phyloP scores from a whole-genome alignment of 768 basidiomycete species.

The Wakefieldia striispora region DNA sequence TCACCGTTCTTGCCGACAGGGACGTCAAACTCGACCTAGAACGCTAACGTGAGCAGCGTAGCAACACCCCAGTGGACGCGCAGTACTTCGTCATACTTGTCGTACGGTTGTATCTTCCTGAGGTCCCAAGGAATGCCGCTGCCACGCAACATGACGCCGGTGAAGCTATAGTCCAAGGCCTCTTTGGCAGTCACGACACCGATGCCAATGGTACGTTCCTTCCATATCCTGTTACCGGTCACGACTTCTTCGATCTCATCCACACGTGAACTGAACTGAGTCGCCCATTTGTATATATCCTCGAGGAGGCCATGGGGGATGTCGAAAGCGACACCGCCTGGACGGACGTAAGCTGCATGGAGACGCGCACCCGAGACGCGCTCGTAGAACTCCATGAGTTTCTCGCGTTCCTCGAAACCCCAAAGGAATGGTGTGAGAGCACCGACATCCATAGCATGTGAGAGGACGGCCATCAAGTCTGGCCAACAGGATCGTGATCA shows the following conservation, averaged over 20 bases:
- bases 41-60: background rate
- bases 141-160: conserved; percentile 95
- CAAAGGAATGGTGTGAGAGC: conserved; percentile 98
- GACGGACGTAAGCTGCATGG: conserved; percentile 96
- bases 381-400: conserved; percentile 99
- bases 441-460: conserved; percentile 96
- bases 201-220: conserved; percentile 86
- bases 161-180: conserved; percentile 90
- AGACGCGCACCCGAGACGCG: conserved; percentile 97
- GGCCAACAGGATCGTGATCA: background rate
- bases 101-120: conserved; percentile 88
- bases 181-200: conserved; percentile 90
- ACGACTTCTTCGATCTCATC: conserved; percentile 99
- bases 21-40: conserved; percentile 91
- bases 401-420: conserved; percentile 99
- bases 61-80: background rate
- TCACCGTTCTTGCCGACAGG: conserved; percentile 97
- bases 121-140: conserved; percentile 95
- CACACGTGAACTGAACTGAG: conserved; percentile 85
- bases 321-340: conserved; percentile 97
- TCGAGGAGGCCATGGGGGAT: conserved; percentile 97
- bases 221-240: conserved; percentile 98
- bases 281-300: conserved; percentile 98
- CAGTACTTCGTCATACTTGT: conserved; percentile 87
- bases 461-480: conserved; percentile 97